Base-by-base conservation (phyloP, 2,329 filamentous ascomycete genomes). In the Huntiella abstrusa region DNA sequence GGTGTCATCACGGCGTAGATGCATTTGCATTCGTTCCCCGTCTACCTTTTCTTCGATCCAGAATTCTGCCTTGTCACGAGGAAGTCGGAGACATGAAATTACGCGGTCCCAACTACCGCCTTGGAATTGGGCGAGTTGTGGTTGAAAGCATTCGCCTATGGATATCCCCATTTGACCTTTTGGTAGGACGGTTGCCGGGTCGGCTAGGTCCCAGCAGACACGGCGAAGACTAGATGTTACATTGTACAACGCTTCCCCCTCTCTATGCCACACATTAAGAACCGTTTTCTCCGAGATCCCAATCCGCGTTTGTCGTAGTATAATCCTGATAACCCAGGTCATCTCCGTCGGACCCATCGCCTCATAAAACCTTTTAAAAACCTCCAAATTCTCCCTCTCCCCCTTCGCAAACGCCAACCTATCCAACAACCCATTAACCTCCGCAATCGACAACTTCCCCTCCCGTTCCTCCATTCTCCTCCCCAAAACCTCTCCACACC, bases 21-120 rank as follows among this genome's bases (percentile, higher is more conserved):
- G 91, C 58, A 98, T 70, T 60, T 98, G 91, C 80, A 98, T 95
- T 19, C 91, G 75, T 62, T 98, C 91, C 1, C 91, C 91, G 54
- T 98, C 91, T 6, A 98, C 67, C 61, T 98, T 98, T 63, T 98
- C 91, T 60, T 98, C 91, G 41, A 96, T 91, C 86, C 87, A 96
- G 57, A 92, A 98, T 6, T 81, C 75, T 0, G 71, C 67, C 45
- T 92, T 78, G 0, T 83, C 77, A 17, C 79, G 72, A 0, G 75
- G 79, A 0, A 71, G 68, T 2, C 75, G 72, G 61, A 80, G 61
- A 46, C 70, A 77, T 13, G 75, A 67, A 1, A 92, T 75, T 73
- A 92, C 84, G 56, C 77, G 82, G 46, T 85, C 73, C 54, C 94
- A 84, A 2, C 69, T 0, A 78, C 77, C 69, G n/a, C 13, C 41